These are phyloP conservation scores for Colletotrichum cuscutae DNA, from an alignment of 2,329 filamentous ascomycete genomes.

Conservation along the genomic window DNA sequence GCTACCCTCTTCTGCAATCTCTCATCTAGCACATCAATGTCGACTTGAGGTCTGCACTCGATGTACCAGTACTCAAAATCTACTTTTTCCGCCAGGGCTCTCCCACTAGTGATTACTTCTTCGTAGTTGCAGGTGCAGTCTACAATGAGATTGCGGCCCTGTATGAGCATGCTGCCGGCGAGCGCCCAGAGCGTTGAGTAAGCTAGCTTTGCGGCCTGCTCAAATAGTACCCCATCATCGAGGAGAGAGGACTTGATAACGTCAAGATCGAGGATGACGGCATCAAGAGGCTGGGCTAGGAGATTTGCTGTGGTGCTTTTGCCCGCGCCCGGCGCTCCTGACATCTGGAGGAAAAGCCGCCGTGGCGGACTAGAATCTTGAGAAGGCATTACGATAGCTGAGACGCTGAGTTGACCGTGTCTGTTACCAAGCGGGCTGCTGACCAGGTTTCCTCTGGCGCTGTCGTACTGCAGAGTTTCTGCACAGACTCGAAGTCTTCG, in stretches of 20 bases:
- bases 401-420: background rate
- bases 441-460: too few relatives aligned
- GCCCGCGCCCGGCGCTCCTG: constrained; percentile 50
- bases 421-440: too few relatives aligned
- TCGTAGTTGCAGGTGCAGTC: constrained; percentile 50
- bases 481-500: too few relatives aligned
- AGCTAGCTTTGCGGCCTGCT: constrained; percentile 42
- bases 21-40: constrained; percentile 44
- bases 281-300: constrained; percentile 41
- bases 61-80: constrained; percentile 43
- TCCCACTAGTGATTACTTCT: constrained; percentile 43
- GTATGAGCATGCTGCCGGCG: constrained; percentile 46
- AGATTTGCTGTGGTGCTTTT: constrained; percentile 49
- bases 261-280: constrained; percentile 49
- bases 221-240: constrained; percentile 41
- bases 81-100: constrained; percentile 39
- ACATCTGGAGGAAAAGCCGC: constrained; percentile 44
- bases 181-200: constrained; percentile 49
- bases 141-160: constrained; percentile 47
- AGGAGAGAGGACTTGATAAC: constrained; percentile 46
- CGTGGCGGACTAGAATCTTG: background rate
- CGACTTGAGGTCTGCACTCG: constrained; percentile 42
- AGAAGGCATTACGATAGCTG: background rate
- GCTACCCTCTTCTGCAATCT: constrained; percentile 39
- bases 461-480: too few relatives aligned